These are phyloP conservation scores for Cyanidium caldarium DNA, from an alignment of 23 red algal species.

Conservation along the genomic window DNA sequence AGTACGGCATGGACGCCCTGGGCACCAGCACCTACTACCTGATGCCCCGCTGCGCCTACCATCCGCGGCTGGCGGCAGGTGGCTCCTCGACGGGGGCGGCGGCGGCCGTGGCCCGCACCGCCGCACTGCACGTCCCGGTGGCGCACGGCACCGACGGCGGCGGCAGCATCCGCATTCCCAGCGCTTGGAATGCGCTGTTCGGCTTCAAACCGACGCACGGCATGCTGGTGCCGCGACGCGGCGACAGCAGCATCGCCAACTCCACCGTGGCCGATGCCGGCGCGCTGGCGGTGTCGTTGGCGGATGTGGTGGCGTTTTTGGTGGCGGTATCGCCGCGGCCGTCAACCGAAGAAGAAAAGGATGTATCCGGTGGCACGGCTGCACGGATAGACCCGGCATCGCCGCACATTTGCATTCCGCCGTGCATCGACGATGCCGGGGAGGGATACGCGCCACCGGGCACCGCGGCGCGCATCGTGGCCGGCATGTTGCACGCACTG, in stretches of 20 bases:
- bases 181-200: conserved; percentile 52
- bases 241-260: background rate
- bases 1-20: conserved; percentile 86
- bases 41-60: conserved; percentile 34
- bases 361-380: background rate
- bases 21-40: conserved; percentile 32
- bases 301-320: conserved; percentile 2
- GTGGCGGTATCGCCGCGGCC: background rate
- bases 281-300: conserved; percentile 3
- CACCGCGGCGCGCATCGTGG: background rate
- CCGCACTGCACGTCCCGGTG: conserved; percentile 20
- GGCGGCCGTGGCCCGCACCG: conserved; percentile 37
- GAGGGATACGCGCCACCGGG: background rate
- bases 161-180: conserved; percentile 70
- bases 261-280: background rate
- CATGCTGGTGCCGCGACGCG: background rate
- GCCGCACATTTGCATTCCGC: no score
- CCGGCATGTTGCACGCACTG: background rate
- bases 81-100: conserved; percentile 75
- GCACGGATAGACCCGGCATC: no score
- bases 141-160: conserved; percentile 79
- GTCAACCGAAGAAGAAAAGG: background rate
- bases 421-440: background rate
- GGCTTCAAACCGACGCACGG: conserved; percentile 79
- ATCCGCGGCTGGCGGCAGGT: conserved; percentile 47